Evolutionary conservation across 208 protist species (phyloP).

Genomic region (Spongospora subterranea): DNA sequence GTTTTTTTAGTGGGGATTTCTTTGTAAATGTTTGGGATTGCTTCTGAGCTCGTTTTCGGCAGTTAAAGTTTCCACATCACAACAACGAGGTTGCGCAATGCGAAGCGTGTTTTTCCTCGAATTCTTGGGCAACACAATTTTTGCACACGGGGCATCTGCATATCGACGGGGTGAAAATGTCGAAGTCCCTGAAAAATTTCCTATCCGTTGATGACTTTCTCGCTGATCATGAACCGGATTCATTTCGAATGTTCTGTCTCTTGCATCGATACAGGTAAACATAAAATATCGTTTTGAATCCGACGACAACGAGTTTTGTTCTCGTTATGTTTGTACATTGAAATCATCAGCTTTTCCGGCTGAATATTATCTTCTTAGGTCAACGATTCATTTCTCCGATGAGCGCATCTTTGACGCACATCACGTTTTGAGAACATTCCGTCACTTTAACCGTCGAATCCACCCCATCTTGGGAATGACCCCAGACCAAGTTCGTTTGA

Average conservation of each 20-base stretch:
- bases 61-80: conserved; percentile 98
- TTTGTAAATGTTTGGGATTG: no score
- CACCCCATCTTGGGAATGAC: background rate
- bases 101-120: background rate
- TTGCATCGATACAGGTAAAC: conserved; percentile 49
- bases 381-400: conserved; percentile 30
- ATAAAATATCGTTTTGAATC: background rate
- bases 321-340: no score
- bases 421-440: background rate
- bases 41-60: no score
- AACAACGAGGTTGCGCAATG: conserved; percentile 95
- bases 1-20: no score
- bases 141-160: conserved; percentile 91
- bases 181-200: conserved; percentile 99
- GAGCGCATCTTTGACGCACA: background rate
- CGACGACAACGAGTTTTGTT: no score
- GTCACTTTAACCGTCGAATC: background rate
- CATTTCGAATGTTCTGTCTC: conserved; percentile 58
- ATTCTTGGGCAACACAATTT: conserved; percentile 98
- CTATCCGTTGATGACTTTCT: conserved; percentile 91
- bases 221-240: conserved; percentile 4
- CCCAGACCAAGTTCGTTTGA: background rate
- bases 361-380: background rate
- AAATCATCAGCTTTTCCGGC: no score
- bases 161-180: conserved; percentile 98